Evolutionary conservation across 306 rosid genomes (phyloP), one percentile per base, ranked within the genome.

Genomic region (Parietaria judaica): DNA sequence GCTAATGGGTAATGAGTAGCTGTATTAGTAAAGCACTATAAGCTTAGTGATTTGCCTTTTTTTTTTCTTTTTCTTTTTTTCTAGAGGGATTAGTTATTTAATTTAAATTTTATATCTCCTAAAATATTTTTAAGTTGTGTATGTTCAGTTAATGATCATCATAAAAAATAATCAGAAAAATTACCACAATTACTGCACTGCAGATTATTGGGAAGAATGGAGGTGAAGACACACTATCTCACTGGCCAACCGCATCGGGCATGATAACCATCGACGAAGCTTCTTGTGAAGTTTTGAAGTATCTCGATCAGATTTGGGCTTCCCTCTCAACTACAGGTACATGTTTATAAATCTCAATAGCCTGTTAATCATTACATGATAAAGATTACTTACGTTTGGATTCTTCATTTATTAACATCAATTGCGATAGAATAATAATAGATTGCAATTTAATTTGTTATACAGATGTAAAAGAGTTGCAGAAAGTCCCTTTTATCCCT

Each of bases 171-270:
- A 23, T 23, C 31, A 23, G 31, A 23, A 23, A 23, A 23, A 23
- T 23, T 23, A 23, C 31, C 31, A 23, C 31, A 41, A 41, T 41
- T 41, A 8, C 55, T 72, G 46, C 77, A 66, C 47, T 66, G 16
- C 69, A 91, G 98, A 79, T 68, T 57, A 82, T 82, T 31, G 96
- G 95, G 58, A 85, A 79, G 70, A 85, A 83, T 77, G 95, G 98
- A 39, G 98, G 98, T 66, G 98, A 87, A 70, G 95, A 91, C 71
- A 88, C 95, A 56, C 96, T 91, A 73, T 79, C 98, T 77, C 98
- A 91, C 67, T 91, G 98, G 98, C 95, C 98, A 16, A 70, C 84
- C 76, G 79, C 86, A 39, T 74, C 88, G 57, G 89, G 92, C 73
- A 74, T 85, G 70, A 74, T 77, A 83, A 80, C 84, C 82, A 81